Conservation (phyloP, 192 early-diverging fungal genomes). For the Coemansia interrupta region DNA sequence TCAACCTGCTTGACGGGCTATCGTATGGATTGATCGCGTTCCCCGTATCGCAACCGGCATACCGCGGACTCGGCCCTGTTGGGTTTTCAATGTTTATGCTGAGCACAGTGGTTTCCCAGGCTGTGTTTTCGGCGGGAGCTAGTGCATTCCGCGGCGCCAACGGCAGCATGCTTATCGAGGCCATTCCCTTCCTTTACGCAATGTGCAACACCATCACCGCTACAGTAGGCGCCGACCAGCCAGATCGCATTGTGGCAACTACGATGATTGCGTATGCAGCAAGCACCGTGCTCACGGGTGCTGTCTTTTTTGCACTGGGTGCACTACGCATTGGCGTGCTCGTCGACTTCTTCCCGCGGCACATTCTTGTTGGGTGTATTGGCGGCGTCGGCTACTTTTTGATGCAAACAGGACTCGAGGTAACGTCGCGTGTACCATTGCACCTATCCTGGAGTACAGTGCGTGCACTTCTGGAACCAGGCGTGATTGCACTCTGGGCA, state of each 20-base stretch:
- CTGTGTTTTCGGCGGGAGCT: constrained; percentile 73
- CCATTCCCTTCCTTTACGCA: constrained; percentile 86
- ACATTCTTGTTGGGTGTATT: constrained; percentile 94
- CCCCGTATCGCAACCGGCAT: constrained; percentile 70
- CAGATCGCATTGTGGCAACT: constrained; percentile 76
- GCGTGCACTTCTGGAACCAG: constrained; percentile 62
- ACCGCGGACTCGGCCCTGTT: constrained; percentile 67
- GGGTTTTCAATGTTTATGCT: constrained; percentile 97
- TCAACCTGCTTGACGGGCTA: constrained; percentile 91
- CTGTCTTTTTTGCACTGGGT: constrained; percentile 82
- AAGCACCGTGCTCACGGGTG: constrained; percentile 85
- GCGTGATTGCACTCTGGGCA: constrained; percentile 76
- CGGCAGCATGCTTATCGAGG: constrained; percentile 85
- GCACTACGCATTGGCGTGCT: constrained; percentile 72
- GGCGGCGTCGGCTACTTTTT: constrained; percentile 94
- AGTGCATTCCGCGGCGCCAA: constrained; percentile 88
- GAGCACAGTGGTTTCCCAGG: constrained; percentile 67
- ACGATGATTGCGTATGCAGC: constrained; percentile 84
- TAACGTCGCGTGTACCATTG: constrained; percentile 66
- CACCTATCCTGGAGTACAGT: constrained; percentile 60
- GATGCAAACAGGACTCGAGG: constrained; percentile 86
- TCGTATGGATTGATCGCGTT: constrained; percentile 91
- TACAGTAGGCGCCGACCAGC: constrained; percentile 58
- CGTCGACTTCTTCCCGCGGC: constrained; percentile 82
- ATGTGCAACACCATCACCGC: constrained; percentile 69